These are phyloP conservation scores for Camelina neglecta DNA, from an alignment of 345 rosid species.

Conservation along the genomic window DNA sequence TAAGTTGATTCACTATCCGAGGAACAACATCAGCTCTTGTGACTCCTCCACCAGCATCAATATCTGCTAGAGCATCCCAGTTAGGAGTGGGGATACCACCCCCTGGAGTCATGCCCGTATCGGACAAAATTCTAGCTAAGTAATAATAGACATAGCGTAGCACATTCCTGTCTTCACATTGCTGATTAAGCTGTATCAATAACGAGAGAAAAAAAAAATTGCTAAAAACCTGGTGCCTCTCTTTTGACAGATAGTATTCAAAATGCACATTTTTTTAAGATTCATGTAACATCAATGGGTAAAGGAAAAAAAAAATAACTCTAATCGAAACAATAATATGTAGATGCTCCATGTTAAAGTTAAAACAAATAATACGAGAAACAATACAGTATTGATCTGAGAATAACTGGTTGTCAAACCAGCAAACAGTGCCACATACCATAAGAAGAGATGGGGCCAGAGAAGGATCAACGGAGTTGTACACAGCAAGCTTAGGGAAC, in stretches of 20 bases:
- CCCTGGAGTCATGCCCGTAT: constrained; percentile 85
- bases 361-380: constrained; percentile 5
- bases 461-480: constrained; percentile 98
- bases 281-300: constrained; percentile 10
- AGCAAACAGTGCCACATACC: constrained; percentile 52
- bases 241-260: constrained; percentile 22
- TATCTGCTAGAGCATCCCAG: constrained; percentile 99
- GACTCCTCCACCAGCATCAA: constrained; percentile 97
- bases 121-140: constrained; percentile 95
- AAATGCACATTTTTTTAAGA: constrained; percentile 16
- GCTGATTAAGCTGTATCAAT: constrained; percentile 85
- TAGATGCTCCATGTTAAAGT: constrained; percentile 12
- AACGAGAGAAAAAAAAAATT: constrained; percentile 28
- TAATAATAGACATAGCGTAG: constrained; percentile 98
- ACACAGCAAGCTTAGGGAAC: constrained; percentile 96
- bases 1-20: constrained; percentile 78
- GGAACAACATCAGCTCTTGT: constrained; percentile 99
- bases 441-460: constrained; percentile 99
- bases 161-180: constrained; percentile 91
- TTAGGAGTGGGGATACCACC: constrained; percentile 99
- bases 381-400: background rate
- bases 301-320: background rate
- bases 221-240: constrained; percentile 9
- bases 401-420: background rate
- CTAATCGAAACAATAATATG: background rate